These are phyloP conservation scores for Marsdenia floribunda DNA, from an alignment of 257 asterid genomes.

Conservation along the genomic window DNA sequence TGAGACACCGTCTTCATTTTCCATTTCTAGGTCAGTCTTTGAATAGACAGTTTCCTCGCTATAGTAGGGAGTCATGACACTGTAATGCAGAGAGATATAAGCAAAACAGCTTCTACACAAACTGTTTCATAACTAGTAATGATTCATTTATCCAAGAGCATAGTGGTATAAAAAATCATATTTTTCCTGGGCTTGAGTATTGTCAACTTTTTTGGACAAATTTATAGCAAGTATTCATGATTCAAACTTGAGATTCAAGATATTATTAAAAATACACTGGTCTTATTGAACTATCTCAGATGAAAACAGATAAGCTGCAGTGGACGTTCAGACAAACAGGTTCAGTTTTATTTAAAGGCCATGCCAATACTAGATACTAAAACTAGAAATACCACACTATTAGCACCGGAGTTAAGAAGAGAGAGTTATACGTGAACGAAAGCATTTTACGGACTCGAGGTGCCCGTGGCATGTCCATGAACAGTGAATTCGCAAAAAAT, in stretches of 20 bases:
- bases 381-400: not conserved
- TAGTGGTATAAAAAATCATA: not conserved
- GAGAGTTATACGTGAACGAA: constrained; percentile 62
- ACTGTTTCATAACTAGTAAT: not conserved
- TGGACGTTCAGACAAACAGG: not conserved
- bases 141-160: not conserved
- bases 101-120: constrained; percentile 6
- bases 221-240: not conserved
- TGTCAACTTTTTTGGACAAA: not conserved
- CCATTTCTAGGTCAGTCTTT: constrained; percentile 92
- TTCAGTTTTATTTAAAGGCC: not conserved
- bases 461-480: constrained; percentile 97
- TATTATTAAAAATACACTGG: not conserved
- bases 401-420: not conserved
- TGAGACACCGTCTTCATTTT: constrained; percentile 96
- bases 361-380: not conserved
- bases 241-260: not conserved
- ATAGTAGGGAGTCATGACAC: constrained; percentile 95
- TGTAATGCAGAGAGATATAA: constrained; percentile 37
- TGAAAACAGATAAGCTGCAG: not conserved
- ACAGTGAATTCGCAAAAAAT: constrained; percentile 89
- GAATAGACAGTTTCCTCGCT: constrained; percentile 97
- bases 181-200: not conserved
- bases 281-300: not conserved
- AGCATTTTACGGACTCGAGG: constrained; percentile 99